Conservation (phyloP, 768 basidiomycete genomes). For the Leccinellum albellum region DNA sequence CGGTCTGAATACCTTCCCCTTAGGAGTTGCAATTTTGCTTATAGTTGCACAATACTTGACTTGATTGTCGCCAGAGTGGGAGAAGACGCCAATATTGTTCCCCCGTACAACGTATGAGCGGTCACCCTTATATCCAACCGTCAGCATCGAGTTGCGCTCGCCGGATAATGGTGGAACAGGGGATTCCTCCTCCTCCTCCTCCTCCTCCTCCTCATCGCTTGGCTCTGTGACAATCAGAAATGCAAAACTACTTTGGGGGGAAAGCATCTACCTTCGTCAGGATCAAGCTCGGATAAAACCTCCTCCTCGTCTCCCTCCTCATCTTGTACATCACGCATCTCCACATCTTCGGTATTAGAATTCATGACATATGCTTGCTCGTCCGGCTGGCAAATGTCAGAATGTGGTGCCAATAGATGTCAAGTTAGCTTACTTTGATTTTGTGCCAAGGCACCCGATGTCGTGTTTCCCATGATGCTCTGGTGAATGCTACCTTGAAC, state of each 20-base stretch:
- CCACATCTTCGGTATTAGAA: constrained; percentile 76
- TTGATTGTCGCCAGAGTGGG: constrained; percentile 60
- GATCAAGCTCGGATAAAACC: constrained; percentile 63
- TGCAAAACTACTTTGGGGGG: neutral
- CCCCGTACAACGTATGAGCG: constrained; percentile 92
- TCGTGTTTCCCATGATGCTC: constrained; percentile 75
- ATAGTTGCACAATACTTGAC: constrained; percentile 88
- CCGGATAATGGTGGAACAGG: constrained; percentile 44
- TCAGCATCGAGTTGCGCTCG: constrained; percentile 82
- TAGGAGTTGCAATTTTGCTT: constrained; percentile 71
- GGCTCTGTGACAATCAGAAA: constrained; percentile 40
- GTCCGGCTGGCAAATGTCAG: constrained; percentile 49
- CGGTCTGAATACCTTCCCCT: constrained; percentile 83
- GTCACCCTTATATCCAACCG: constrained; percentile 93
- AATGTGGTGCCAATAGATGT: neutral
- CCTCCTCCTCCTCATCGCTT: constrained; percentile 33
- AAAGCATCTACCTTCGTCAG: constrained; percentile 49
- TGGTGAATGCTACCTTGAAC: constrained; percentile 63
- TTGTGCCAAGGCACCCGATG: constrained; percentile 76
- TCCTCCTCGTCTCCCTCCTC: constrained; percentile 81
- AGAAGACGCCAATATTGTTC: constrained; percentile 88
- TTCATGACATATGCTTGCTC: constrained; percentile 83
- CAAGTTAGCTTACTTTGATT: constrained; percentile 54
- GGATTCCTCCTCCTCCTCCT: constrained; percentile 35
- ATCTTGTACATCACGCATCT: constrained; percentile 76